Percentiles rank a stretch among this genome's conserved stretches.
phyloP scores from a whole-genome alignment of 2,329 filamentous ascomycete genomes.

The Beauveria rudraprayagi region DNA sequence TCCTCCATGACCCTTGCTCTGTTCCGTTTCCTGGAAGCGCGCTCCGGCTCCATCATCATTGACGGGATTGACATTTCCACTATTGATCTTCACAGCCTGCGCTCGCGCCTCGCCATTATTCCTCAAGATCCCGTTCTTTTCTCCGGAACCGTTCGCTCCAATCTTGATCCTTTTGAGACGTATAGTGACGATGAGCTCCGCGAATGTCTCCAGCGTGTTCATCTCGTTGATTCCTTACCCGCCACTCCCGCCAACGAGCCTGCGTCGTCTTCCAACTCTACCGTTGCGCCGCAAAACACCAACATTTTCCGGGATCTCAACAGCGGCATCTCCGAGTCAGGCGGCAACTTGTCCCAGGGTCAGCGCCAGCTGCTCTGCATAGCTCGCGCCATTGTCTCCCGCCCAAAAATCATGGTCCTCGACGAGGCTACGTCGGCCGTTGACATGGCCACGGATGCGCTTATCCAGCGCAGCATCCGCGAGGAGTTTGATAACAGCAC shows the following conservation, averaged over 20 bases:
- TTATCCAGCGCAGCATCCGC: constrained; percentile 66
- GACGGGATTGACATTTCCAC: constrained; percentile 69
- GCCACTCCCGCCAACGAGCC: constrained; percentile 32
- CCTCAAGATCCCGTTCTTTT: constrained; percentile 76
- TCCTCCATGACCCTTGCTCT: constrained; percentile 67
- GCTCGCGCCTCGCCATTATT: constrained; percentile 71
- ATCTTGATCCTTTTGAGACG: constrained; percentile 69
- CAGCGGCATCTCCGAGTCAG: constrained; percentile 61
- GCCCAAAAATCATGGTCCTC: constrained; percentile 69
- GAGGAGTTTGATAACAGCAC: constrained; percentile 64
- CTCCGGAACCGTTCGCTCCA: constrained; percentile 67
- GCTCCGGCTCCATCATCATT: constrained; percentile 57
- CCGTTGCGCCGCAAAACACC: constrained; percentile 38
- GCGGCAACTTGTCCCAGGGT: constrained; percentile 67
- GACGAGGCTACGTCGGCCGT: constrained; percentile 75
- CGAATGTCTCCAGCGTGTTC: constrained; percentile 62
- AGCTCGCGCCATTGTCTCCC: constrained; percentile 62
- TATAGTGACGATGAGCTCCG: constrained; percentile 61
- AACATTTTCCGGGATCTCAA: constrained; percentile 59
- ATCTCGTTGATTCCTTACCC: constrained; percentile 45
- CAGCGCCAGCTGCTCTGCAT: constrained; percentile 71
- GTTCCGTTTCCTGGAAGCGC: constrained; percentile 68
- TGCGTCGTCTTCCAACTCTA: constrained; percentile 26
- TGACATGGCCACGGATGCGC: constrained; percentile 65
- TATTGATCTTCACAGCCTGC: constrained; percentile 60